Conservation (phyloP, 768 basidiomycete species). For the Boletellus emodensis region DNA sequence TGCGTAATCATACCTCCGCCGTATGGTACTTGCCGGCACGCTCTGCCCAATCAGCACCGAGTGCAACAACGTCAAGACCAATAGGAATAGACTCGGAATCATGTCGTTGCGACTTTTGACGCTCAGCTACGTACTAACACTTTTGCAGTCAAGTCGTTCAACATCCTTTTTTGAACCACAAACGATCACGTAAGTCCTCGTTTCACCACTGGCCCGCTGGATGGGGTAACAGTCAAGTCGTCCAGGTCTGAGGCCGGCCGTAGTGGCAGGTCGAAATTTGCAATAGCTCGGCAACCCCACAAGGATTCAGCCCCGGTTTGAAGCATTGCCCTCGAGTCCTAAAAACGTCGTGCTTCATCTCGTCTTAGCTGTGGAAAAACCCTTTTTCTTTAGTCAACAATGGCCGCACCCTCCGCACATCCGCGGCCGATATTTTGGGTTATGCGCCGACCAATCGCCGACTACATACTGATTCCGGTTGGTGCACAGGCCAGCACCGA, state of each 20-base stretch:
- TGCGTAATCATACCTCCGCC: conserved; percentile 16
- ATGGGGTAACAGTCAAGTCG: conserved; percentile 8
- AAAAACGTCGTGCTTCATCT: not conserved
- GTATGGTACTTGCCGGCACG: conserved; percentile 12
- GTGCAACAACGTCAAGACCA: conserved; percentile 12
- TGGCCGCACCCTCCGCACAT: conserved; percentile 9
- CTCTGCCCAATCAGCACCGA: conserved; percentile 2
- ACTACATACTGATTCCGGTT: conserved; percentile 3
- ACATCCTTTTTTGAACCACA: not conserved
- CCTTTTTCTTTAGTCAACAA: too few species aligned
- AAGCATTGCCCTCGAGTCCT: conserved; percentile 5
- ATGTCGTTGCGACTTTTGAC: conserved; percentile 5
- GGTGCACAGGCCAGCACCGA: conserved; percentile 9
- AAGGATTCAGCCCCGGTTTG: not conserved
- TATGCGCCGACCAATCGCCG: conserved; percentile 11
- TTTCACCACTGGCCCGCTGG: conserved; percentile 5
- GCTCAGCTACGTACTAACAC: conserved; percentile 6
- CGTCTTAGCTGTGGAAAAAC: not conserved
- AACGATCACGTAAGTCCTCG: conserved; percentile 12
- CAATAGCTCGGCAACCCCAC: not conserved
- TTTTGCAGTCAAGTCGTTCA: not conserved
- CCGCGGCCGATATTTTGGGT: conserved; percentile 9
- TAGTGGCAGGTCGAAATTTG: not conserved
- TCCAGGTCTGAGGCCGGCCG: not conserved
- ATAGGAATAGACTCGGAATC: conserved; percentile 9